phyloP scores from a whole-genome alignment of 2,329 filamentous ascomycete genomes.

The Fusarium buxicola region DNA sequence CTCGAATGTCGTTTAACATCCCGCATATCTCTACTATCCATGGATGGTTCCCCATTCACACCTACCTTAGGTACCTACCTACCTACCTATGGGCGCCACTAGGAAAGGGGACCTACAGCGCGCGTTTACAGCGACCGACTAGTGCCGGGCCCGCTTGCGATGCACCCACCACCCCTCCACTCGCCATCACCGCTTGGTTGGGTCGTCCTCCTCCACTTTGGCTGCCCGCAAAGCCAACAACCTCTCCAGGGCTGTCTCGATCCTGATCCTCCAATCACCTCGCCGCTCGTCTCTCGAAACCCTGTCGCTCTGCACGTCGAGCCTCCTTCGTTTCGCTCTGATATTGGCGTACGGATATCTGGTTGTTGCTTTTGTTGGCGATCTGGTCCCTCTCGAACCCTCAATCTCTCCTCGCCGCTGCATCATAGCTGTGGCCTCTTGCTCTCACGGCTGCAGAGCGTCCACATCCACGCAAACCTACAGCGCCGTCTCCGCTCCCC shows the following conservation, averaged over 20 bases:
- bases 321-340: slow-evolving; percentile 44
- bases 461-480: slow-evolving; percentile 40
- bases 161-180: slow-evolving; percentile 14
- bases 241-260: slow-evolving; percentile 19
- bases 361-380: slow-evolving; percentile 31
- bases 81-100: background rate
- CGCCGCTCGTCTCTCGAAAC: slow-evolving; percentile 38
- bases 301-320: slow-evolving; percentile 41
- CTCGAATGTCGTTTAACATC: background rate
- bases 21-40: no score
- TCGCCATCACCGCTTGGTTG: slow-evolving; percentile 32
- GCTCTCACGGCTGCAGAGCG: slow-evolving; percentile 34
- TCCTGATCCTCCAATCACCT: slow-evolving; percentile 46
- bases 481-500: slow-evolving; percentile 32
- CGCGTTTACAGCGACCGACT: slow-evolving; percentile 12
- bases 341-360: slow-evolving; percentile 27
- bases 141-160: slow-evolving; percentile 20
- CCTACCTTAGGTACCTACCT: no score
- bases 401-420: slow-evolving; percentile 1
- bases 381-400: slow-evolving; percentile 14
- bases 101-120: slow-evolving; percentile 11
- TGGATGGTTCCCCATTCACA: no score
- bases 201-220: slow-evolving; percentile 33
- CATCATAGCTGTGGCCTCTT: slow-evolving; percentile 13
- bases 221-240: slow-evolving; percentile 33